Conservation (phyloP, 257 asterid species). For the Jacaranda mimosifolia region DNA sequence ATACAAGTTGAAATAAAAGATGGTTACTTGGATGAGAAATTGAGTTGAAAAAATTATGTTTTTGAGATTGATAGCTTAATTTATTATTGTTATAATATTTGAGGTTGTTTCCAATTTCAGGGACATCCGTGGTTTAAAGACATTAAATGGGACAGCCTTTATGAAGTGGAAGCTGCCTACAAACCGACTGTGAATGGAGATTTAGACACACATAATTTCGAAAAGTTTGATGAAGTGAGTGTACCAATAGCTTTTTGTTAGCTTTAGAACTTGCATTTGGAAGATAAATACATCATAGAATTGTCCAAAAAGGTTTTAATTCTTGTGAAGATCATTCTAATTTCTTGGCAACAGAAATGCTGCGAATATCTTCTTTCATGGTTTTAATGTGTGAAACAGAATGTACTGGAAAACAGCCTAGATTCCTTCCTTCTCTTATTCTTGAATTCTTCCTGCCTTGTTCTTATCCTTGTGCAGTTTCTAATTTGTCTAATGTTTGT, state of each 20-base stretch:
- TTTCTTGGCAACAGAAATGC: too few relatives aligned
- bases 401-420: too few relatives aligned
- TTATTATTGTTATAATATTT: slow-evolving; percentile 5
- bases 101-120: slow-evolving; percentile 48
- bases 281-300: not conserved
- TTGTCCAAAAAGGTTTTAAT: too few relatives aligned
- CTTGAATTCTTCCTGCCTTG: not conserved
- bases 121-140: slow-evolving; percentile 91
- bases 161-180: slow-evolving; percentile 96
- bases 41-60: not conserved
- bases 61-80: not conserved
- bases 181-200: slow-evolving; percentile 89
- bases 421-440: too few relatives aligned
- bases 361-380: too few relatives aligned
- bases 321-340: too few relatives aligned
- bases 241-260: not conserved
- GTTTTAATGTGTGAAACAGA: too few relatives aligned
- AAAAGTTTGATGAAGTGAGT: slow-evolving; percentile 89
- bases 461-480: not conserved
- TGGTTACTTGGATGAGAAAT: not conserved
- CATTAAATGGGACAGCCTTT: slow-evolving; percentile 82
- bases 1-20: not conserved
- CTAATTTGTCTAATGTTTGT: slow-evolving; percentile 23
- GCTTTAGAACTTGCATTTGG: not conserved
- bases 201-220: slow-evolving; percentile 94